Base-by-base conservation (phyloP, 2,329 filamentous ascomycete genomes). In the Incumbomyces lentus region DNA sequence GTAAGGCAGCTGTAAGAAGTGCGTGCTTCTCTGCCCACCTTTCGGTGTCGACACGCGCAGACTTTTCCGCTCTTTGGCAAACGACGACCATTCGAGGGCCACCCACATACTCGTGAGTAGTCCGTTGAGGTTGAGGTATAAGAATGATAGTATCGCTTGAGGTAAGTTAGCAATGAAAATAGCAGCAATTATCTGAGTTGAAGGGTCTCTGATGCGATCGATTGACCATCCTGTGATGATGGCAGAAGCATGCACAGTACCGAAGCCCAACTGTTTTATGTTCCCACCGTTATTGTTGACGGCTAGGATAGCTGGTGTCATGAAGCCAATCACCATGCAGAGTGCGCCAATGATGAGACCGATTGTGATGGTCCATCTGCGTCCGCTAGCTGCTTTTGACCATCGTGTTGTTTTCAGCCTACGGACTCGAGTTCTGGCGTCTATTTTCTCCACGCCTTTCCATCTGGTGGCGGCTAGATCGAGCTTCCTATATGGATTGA, bases 31-130 rank as follows among this genome's bases (percentile, higher is more conserved):
- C 39, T 72, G 70, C 2, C 52, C 8, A 1, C 58, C 65, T 1
- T 49, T 22, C 0, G 67, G 65, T 0, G 58, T 56, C 0, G 64
- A 67, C 0, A 69, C 67, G 1, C 68, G 59, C 0, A 72, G 60
- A 0, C 53, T 44, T 46, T 65, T 68, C 1, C 66, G 59, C 10
- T 59, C 36, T 0, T 52, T 41, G 4, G 63, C 63, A 54, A 69
- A 71, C 1, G 56, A 52, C 36, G 60, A 68, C 61, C 69, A 79
- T 57, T 79, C 76, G 10, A 60, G 53, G 2, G 49, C 67, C 0
- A 71, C 57, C 1, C 70, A 60, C 60, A 76, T 73, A 11, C 58
- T 62, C 1, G 71, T 78, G 29, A 63, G 53, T 6, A 66, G 48
- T 19, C 56, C 48, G 40, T 68, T 68, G 50, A 58, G 58, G 6